Evolutionary conservation across 2,329 filamentous ascomycete species (phyloP), one percentile per base, ranked within the genome.

Genomic region (Trichoderma citrinoviride): DNA sequence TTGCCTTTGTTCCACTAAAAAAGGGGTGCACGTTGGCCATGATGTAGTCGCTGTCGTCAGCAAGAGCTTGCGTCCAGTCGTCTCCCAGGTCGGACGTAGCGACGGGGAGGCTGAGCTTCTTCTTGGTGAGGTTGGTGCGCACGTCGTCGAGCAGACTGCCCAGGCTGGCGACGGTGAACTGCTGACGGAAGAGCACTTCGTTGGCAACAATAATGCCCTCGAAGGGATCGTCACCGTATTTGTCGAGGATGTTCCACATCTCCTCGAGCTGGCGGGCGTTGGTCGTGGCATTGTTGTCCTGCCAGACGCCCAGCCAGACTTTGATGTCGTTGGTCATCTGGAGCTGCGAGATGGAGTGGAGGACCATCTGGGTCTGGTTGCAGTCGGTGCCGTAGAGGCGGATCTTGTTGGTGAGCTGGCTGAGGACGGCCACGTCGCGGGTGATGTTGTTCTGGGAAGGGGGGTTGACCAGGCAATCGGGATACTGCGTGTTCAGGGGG

Each of bases 21-120:
- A 98, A 97, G 0, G 95, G 94, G 74, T 98, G 95, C 62, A 98
- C 91, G 74, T 98, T 98, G 70, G 92, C 90, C 93, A 98, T 97
- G 77, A 98, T 88, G 72, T 91, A 88, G 76, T 98, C 93, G 47
- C 92, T 90, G 58, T 87, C 82, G 4, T 78, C 71, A 0, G 90
- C 90, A 19, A 98, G 85, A 2, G 82, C 80, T 0, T 82, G 73
- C 3, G 87, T 89, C 94, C 94, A 98, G 72, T 94, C 90, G 72
- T 95, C 89, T 27, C 94, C 94, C 0, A 98, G 83, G 74, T 98
- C 94, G 0, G 91, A 93, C 0, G 92, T 96, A 0, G 93, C 91
- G 14, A 98, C 86, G 0, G 91, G 91, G 10, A 98, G 81, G 54
- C 86, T 78, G 70, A 93, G 85, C 19, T 83, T 82, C 72, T 86